A percentile compares a stretch with the other conserved stretches of the same genome.
Evolutionary conservation across 2,329 filamentous ascomycete species (phyloP).

Genomic region (Didymella glomerata): DNA sequence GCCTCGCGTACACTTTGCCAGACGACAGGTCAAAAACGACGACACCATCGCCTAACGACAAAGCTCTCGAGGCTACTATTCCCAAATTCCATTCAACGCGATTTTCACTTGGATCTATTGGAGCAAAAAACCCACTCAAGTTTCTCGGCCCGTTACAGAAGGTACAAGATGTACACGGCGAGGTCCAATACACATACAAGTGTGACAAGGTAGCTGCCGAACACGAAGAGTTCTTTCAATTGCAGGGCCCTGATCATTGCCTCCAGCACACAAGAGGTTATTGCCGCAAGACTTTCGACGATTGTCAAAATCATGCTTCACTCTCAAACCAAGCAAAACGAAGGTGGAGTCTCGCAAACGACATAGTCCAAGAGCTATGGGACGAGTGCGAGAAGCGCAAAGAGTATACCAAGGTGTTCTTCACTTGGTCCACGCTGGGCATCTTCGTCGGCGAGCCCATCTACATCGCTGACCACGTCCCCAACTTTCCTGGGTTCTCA

Average conservation of each 20-base stretch:
- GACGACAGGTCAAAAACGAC: neutral
- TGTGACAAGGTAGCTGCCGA: conserved; percentile 27
- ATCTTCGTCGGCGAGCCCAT: conserved; percentile 31
- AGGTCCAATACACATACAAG: conserved; percentile 28
- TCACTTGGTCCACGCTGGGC: conserved; percentile 31
- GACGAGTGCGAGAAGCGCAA: conserved; percentile 25
- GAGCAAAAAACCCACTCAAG: conserved; percentile 30
- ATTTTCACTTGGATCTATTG: conserved; percentile 33
- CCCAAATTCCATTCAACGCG: conserved; percentile 26
- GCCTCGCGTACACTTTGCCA: conserved; percentile 25
- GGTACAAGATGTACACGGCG: conserved; percentile 27
- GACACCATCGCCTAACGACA: neutral
- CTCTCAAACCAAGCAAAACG: conserved; percentile 21
- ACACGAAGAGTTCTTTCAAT: conserved; percentile 31
- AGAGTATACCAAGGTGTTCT: conserved; percentile 31
- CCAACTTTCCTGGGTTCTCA: conserved; percentile 32
- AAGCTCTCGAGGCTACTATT: neutral
- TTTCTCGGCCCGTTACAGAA: conserved; percentile 35
- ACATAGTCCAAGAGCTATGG: conserved; percentile 28
- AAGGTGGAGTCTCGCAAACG: conserved; percentile 31
- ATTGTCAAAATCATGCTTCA: conserved; percentile 24
- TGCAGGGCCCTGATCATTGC: conserved; percentile 27
- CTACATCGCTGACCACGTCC: conserved; percentile 28
- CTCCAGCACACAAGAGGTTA: conserved; percentile 31
- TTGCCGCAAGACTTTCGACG: conserved; percentile 31